phyloP scores from a whole-genome alignment of 2,329 filamentous ascomycete species.

The Botrytis cinerea region DNA sequence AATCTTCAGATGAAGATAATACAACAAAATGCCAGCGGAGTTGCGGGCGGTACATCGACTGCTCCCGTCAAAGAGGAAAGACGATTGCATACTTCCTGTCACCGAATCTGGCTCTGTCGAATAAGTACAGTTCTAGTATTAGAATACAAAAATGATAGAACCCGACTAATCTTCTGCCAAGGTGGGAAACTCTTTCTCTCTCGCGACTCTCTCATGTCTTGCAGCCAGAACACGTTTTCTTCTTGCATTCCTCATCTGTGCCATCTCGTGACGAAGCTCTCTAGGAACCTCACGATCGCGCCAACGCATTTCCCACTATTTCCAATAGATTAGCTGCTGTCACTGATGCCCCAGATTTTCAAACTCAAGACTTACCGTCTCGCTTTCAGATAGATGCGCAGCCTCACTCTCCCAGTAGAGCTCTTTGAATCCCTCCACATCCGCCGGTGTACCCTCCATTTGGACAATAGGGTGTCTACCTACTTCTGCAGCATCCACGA shows the following conservation, averaged over 20 bases:
- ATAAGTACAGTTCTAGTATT: neutral
- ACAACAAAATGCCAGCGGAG: neutral
- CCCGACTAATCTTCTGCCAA: conserved; percentile 4
- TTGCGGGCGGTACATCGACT: too few species aligned
- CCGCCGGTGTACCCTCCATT: neutral
- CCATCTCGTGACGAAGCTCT: conserved; percentile 5
- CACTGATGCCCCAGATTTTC: neutral
- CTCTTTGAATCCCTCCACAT: neutral
- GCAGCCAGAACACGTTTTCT: neutral
- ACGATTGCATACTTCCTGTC: neutral
- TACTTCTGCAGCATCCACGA: neutral
- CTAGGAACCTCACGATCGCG: neutral
- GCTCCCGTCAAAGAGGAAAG: too few species aligned
- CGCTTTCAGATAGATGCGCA: neutral
- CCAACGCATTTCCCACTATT: neutral
- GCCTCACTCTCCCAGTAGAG: conserved; percentile 10
- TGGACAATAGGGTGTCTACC: neutral
- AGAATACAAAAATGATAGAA: neutral
- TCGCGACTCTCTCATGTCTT: neutral
- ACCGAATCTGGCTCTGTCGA: neutral
- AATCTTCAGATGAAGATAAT: neutral
- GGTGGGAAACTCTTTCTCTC: neutral
- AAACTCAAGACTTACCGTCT: neutral
- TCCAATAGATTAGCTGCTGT: neutral
- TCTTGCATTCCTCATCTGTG: conserved; percentile 17